Conservation (phyloP, 495 filamentous ascomycete genomes). For the Penicillium ochrochloron region DNA sequence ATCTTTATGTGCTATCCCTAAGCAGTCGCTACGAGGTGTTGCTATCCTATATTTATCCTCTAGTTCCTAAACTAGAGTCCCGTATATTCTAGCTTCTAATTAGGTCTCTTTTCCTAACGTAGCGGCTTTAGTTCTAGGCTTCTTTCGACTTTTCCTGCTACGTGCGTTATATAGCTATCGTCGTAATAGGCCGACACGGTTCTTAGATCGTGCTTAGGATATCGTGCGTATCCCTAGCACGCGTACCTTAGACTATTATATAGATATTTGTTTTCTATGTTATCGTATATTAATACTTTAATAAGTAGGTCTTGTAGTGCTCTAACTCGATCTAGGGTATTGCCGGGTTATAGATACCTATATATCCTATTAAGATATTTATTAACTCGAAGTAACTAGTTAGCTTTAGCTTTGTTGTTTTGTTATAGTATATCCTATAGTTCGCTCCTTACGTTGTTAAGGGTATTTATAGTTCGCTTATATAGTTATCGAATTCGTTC, state of each 20-base stretch:
- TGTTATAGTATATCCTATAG: too few relatives aligned
- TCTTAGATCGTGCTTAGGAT: background rate
- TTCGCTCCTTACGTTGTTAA: too few relatives aligned
- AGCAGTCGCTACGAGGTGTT: background rate
- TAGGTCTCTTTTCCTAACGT: slow-evolving; percentile 1
- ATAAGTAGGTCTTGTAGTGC: too few relatives aligned
- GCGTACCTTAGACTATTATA: background rate
- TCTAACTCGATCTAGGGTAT: too few relatives aligned
- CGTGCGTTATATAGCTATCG: background rate
- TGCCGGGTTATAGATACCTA: too few relatives aligned
- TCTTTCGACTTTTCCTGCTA: background rate
- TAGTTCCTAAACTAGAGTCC: background rate
- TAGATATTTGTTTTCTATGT: too few relatives aligned
- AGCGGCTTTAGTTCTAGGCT: slow-evolving; percentile 7
- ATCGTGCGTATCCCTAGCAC: background rate
- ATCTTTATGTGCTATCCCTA: background rate
- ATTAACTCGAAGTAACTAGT: too few relatives aligned
- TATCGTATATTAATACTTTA: too few relatives aligned
- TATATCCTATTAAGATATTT: too few relatives aligned
- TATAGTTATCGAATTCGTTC: too few relatives aligned
- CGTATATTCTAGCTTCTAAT: background rate
- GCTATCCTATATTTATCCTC: background rate
- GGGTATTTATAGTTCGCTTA: too few relatives aligned
- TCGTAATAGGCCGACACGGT: background rate
- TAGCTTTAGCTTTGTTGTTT: too few relatives aligned